Evolutionary conservation across 306 rosid species (phyloP), one percentile per base, ranked within the genome.

Genomic region (Prinsepia uniflora): DNA sequence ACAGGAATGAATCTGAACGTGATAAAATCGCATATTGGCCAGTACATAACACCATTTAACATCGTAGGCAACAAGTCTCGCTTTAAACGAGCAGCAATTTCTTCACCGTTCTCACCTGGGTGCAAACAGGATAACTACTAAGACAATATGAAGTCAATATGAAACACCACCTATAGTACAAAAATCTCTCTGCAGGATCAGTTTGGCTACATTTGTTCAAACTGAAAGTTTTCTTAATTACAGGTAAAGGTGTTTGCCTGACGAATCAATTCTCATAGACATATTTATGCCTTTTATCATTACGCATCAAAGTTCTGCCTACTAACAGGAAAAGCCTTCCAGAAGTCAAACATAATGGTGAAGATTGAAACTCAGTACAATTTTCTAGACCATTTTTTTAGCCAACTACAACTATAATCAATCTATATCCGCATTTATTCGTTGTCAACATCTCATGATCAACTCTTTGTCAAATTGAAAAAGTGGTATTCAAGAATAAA

Each of bases 1-100:
- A 94, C 98, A 48, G 98, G 98, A 48, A 79, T 74, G 83, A 94
- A 94, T 81, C 84, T 81, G 76, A 84, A 94, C 13, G 96, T 94
- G 80, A 94, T 83, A 67, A 94, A 94, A 84, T 94, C 97, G 42
- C 97, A 94, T 4, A 86, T 0, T 65, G 97, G 96, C 98, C 97
- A 90, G 81, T 94, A 90, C 92, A 89, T 90, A 57, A 87, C 52
- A 9, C 97, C 97, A 53, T 57, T 89, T 13, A 86, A 72, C 86
- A 89, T 3, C 0, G 98, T 94, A 42, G 97, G 97, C 49, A 94
- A 57, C 61, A 94, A 70, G 75, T 90, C 97, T 40, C 97, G 86
- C 72, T 86, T 84, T 81, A 94, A 79, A 43, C 96, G 92, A 3
- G 92, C 88, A 65, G 44, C 74, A 61, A 90, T 85, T 80, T 94